A percentile compares a stretch with the other conserved stretches of the same genome.
Evolutionary conservation across 2,329 filamentous ascomycete species (phyloP).

Genomic region (Tothia fuscella): DNA sequence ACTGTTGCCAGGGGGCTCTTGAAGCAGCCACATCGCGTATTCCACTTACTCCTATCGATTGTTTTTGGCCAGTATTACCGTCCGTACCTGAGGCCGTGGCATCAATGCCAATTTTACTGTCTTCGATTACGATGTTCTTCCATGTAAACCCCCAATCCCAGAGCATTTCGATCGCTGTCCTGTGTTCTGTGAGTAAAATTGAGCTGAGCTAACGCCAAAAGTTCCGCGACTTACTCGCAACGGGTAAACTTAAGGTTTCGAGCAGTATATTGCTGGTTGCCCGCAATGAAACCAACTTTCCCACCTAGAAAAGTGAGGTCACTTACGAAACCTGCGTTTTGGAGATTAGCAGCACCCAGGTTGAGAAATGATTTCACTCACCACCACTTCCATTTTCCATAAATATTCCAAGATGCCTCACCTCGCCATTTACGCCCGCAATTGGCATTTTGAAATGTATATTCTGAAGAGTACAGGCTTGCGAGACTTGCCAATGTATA

Average conservation of each 20-base stretch:
- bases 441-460: slow-evolving; percentile 69
- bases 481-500: slow-evolving; percentile 80
- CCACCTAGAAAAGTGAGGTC: slow-evolving; percentile 29
- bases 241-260: slow-evolving; percentile 42
- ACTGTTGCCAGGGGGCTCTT: too few relatives aligned
- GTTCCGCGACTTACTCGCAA: too few relatives aligned
- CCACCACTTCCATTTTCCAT: slow-evolving; percentile 64
- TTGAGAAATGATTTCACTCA: too few relatives aligned
- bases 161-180: slow-evolving; percentile 16
- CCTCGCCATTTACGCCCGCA: slow-evolving; percentile 54
- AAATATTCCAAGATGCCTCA: slow-evolving; percentile 60
- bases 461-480: slow-evolving; percentile 70
- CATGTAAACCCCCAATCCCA: slow-evolving; percentile 5
- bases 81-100: too few relatives aligned
- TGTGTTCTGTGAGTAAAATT: too few relatives aligned
- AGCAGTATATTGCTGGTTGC: slow-evolving; percentile 44
- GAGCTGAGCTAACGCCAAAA: too few relatives aligned
- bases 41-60: too few relatives aligned
- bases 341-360: too few relatives aligned
- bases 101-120: not conserved
- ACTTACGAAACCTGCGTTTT: too few relatives aligned
- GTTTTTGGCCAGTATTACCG: too few relatives aligned
- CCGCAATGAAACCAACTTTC: slow-evolving; percentile 14
- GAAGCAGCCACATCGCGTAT: too few relatives aligned
- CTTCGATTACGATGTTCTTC: not conserved